Conservation (phyloP, 2,329 filamentous ascomycete species). For the Scedosporium boydii region DNA sequence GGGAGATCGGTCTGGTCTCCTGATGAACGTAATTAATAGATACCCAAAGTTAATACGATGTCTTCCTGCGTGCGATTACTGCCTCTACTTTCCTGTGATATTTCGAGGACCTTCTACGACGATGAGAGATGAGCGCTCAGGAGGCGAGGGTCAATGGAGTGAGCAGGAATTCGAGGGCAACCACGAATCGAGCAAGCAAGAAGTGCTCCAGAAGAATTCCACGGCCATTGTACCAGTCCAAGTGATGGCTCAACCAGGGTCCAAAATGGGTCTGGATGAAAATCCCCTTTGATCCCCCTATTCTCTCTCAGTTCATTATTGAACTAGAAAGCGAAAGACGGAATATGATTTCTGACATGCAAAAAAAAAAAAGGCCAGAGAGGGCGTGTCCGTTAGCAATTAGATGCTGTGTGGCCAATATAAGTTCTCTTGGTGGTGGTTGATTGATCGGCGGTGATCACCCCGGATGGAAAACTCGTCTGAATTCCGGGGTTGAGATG, state of each 20-base stretch:
- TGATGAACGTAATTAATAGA: slow-evolving; percentile 2
- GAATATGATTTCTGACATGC: neutral
- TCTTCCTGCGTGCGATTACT: neutral
- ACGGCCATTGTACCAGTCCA: neutral
- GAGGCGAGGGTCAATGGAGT: too few species aligned
- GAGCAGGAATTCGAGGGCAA: too few species aligned
- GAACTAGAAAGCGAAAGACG: neutral
- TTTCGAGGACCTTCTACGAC: neutral
- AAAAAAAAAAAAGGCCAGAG: neutral
- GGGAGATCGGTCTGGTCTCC: neutral
- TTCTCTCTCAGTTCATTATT: neutral
- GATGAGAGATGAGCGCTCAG: too few species aligned
- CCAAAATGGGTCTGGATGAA: too few species aligned
- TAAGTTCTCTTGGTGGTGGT: neutral
- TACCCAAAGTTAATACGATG: neutral
- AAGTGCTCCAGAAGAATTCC: neutral
- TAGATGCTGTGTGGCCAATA: neutral
- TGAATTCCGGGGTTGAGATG: neutral
- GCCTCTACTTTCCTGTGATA: neutral
- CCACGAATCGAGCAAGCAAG: too few species aligned
- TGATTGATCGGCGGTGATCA: slow-evolving; percentile 1
- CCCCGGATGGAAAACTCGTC: neutral
- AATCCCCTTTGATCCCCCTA: neutral
- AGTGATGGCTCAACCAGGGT: neutral
- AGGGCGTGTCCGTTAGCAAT: too few species aligned